These are phyloP conservation scores for Xylariomycetidae sp. DNA, from an alignment of 2,329 filamentous ascomycete species.

Conservation along the genomic window DNA sequence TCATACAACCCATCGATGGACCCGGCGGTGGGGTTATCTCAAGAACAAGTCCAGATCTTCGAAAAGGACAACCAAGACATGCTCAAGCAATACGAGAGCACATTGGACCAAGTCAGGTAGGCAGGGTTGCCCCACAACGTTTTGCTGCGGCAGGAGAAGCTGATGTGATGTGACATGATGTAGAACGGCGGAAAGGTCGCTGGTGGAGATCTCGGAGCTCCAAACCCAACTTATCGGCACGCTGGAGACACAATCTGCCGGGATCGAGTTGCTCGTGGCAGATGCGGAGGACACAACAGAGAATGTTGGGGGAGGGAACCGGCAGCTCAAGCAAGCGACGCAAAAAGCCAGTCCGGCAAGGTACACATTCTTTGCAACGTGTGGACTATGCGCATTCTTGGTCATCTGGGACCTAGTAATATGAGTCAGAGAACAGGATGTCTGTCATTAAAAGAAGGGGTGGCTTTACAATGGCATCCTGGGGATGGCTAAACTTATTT, in stretches of 20 bases:
- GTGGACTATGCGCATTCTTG: slow-evolving; percentile 68
- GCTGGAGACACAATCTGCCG: slow-evolving; percentile 76
- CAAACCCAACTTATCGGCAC: slow-evolving; percentile 87
- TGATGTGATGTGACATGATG: slow-evolving; percentile 4
- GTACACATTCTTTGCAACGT: slow-evolving; percentile 76
- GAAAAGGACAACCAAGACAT: slow-evolving; percentile 90
- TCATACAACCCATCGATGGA: slow-evolving; percentile 17
- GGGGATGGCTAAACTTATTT: no score
- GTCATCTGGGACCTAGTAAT: slow-evolving; percentile 74
- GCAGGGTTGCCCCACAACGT: slow-evolving; percentile 29
- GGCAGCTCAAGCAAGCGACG: slow-evolving; percentile 79
- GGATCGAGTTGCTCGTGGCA: slow-evolving; percentile 82
- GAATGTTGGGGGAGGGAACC: slow-evolving; percentile 86
- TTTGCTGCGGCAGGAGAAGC: not conserved
- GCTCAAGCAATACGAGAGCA: slow-evolving; percentile 88
- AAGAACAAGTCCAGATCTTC: slow-evolving; percentile 89
- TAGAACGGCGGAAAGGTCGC: slow-evolving; percentile 82
- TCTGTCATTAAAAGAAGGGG: no score
- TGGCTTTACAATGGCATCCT: no score
- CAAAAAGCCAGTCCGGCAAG: slow-evolving; percentile 68
- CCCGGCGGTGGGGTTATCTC: slow-evolving; percentile 55
- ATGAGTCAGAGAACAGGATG: no score
- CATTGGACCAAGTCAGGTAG: slow-evolving; percentile 89
- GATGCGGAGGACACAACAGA: slow-evolving; percentile 79
- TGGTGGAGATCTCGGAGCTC: slow-evolving; percentile 87